These are phyloP conservation scores for Colletotrichum godetiae DNA, from an alignment of 2,329 filamentous ascomycete genomes.

Conservation along the genomic window DNA sequence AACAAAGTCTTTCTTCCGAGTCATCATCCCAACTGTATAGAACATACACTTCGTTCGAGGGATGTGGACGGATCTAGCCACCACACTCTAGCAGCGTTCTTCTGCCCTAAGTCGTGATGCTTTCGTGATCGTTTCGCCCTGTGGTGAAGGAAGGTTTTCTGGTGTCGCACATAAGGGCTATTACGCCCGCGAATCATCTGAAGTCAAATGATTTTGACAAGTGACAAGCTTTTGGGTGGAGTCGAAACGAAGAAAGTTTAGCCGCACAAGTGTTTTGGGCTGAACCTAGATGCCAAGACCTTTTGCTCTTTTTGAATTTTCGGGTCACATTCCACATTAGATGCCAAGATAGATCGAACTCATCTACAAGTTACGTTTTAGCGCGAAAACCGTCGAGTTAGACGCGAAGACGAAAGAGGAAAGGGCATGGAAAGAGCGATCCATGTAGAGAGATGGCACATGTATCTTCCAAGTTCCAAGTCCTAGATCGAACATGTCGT, in stretches of 20 bases:
- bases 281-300: constrained; percentile 14
- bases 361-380: neutral
- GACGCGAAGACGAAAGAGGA: neutral
- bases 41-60: neutral
- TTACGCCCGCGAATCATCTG: neutral
- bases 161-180: neutral
- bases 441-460: neutral
- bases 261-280: constrained; percentile 23
- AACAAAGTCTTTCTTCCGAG: neutral
- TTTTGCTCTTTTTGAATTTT: neutral
- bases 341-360: constrained; percentile 7
- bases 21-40: neutral
- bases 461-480: neutral
- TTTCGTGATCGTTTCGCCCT: neutral
- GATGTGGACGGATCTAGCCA: neutral
- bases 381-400: too few relatives aligned
- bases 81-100: neutral
- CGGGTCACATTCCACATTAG: neutral
- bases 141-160: neutral
- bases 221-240: constrained; percentile 31
- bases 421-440: neutral
- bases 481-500: neutral
- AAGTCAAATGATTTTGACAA: constrained; percentile 9
- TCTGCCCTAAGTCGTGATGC: neutral
- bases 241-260: constrained; percentile 29